A percentile compares a stretch with the other conserved stretches of the same genome.
These are phyloP conservation scores for Discostella pseudostelligera DNA, from an alignment of 108 stramenopile species.

Conservation along the genomic window DNA sequence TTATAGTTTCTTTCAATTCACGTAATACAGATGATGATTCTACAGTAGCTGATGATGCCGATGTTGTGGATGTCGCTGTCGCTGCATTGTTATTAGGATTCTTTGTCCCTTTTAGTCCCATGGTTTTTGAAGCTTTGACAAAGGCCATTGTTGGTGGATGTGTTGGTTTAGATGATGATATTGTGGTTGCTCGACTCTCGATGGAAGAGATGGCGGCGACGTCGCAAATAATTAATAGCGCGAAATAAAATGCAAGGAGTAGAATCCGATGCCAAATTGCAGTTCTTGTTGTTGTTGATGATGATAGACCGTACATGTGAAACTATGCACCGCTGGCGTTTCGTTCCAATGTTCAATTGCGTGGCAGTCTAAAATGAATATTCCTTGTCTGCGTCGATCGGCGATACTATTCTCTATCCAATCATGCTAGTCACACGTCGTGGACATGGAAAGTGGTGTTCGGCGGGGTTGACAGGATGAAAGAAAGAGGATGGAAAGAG, in stretches of 20 bases:
- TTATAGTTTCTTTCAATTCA: slow-evolving; percentile 81
- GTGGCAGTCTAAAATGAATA: no score
- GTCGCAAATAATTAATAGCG: neutral
- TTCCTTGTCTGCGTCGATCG: no score
- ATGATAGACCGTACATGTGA: slow-evolving; percentile 12
- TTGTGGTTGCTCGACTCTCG: no score
- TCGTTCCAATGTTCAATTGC: no score
- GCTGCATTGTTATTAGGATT: neutral
- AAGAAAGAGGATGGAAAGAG: no score
- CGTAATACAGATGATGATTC: slow-evolving; percentile 54
- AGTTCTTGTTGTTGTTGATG: neutral
- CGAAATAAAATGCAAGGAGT: neutral
- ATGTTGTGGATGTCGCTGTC: neutral
- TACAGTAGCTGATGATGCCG: neutral
- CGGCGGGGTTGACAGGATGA: no score
- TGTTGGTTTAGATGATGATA: no score
- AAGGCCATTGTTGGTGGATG: slow-evolving; percentile 7
- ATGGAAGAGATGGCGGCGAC: neutral
- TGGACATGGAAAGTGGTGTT: no score
- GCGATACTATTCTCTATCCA: no score
- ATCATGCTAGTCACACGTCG: no score
- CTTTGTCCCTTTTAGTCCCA: slow-evolving; percentile 16
- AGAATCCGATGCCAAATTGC: neutral
- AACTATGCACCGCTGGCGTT: no score
- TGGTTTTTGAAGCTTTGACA: slow-evolving; percentile 12